Percentiles rank a stretch among this genome's conserved stretches.
Evolutionary conservation across 805 yeast genomes (phyloP).

Genomic region (Candida silvicultrix): DNA sequence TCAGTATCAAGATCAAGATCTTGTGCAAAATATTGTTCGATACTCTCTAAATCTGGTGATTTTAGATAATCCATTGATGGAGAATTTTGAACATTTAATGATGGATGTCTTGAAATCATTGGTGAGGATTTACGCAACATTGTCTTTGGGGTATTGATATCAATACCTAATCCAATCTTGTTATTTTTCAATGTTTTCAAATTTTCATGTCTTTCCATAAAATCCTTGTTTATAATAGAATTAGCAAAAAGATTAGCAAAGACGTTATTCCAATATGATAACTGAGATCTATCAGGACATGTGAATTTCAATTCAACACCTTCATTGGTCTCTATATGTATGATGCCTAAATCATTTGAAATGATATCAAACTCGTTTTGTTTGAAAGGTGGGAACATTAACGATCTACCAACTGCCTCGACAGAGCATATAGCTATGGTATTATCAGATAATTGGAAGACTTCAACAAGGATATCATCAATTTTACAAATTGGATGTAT

Average conservation of each 20-base stretch:
- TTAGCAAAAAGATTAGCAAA: constrained; percentile 3
- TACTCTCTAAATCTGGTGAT: constrained; percentile 6
- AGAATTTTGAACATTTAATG: constrained; percentile 7
- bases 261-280: constrained; percentile 16
- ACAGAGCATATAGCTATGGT: constrained; percentile 18
- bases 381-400: constrained; percentile 18
- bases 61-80: constrained; percentile 3
- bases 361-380: constrained; percentile 8
- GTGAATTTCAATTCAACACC: constrained; percentile 8
- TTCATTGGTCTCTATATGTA: constrained; percentile 1
- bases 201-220: constrained; percentile 5
- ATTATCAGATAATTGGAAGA: constrained; percentile 1
- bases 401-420: constrained; percentile 17
- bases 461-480: too few species aligned
- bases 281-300: constrained; percentile 20
- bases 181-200: constrained; percentile 5
- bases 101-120: constrained; percentile 13
- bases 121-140: constrained; percentile 13
- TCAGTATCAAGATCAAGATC: constrained; percentile 6
- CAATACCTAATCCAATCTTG: constrained; percentile 17
- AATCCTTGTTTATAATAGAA: constrained; percentile 2
- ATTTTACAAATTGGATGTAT: constrained; percentile 1
- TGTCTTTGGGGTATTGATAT: neutral
- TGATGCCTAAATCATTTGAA: constrained; percentile 8
- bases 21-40: constrained; percentile 2